These are phyloP conservation scores for Fusarium sp. DNA, from an alignment of 2,329 filamentous ascomycete species.

Conservation along the genomic window DNA sequence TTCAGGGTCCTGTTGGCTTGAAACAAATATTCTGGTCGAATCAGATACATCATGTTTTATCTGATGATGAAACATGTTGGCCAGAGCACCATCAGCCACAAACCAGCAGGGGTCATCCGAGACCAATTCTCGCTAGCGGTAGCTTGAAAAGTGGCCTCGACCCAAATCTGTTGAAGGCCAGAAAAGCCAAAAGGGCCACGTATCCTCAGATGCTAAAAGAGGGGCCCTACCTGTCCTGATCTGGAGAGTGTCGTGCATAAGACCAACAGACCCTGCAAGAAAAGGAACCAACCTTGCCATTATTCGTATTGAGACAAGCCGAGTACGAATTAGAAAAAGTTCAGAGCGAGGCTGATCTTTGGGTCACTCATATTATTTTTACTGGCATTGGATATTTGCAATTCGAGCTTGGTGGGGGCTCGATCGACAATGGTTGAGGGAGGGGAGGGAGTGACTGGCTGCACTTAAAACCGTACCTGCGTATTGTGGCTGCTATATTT, in stretches of 20 bases:
- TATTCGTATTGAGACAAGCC: conserved; percentile 17
- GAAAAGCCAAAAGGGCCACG: conserved; percentile 29
- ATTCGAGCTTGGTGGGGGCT: conserved; percentile 32
- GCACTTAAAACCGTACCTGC: conserved; percentile 32
- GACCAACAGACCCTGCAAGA: conserved; percentile 11
- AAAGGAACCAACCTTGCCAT: background rate
- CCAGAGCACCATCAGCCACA: background rate
- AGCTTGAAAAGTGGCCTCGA: conserved; percentile 28
- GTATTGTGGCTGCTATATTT: conserved; percentile 23
- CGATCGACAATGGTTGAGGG: conserved; percentile 25
- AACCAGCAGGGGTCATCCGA: conserved; percentile 11
- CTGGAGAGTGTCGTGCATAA: conserved; percentile 30
- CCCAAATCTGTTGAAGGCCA: background rate
- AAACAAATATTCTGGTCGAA: conserved; percentile 1
- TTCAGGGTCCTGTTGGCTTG: background rate
- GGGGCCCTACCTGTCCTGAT: conserved; percentile 14
- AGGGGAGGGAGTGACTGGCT: conserved; percentile 14
- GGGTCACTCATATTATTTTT: background rate
- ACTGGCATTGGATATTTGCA: conserved; percentile 15
- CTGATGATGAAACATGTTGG: background rate
- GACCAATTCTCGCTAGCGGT: conserved; percentile 8
- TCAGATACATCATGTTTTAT: background rate
- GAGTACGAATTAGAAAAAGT: conserved; percentile 25
- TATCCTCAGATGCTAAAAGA: conserved; percentile 31
- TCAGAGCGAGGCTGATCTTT: conserved; percentile 10